phyloP scores from a whole-genome alignment of 1,284 basidiomycete genomes.

The Psilocybe mexicana region DNA sequence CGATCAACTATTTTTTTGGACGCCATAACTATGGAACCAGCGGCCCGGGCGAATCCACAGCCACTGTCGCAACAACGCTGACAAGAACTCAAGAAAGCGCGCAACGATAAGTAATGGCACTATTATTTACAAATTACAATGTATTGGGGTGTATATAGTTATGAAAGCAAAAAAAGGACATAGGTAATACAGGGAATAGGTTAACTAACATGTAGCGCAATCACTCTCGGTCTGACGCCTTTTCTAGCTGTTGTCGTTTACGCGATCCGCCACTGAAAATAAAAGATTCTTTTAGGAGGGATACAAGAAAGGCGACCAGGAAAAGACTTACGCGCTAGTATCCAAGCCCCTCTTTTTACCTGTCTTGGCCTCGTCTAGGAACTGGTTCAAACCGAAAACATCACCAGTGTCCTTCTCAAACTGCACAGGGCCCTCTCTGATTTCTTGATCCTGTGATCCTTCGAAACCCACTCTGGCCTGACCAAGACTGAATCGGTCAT shows the following conservation, averaged over 20 bases:
- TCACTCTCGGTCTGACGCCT: slow-evolving; percentile 58
- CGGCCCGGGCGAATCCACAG: not conserved
- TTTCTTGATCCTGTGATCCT: slow-evolving; percentile 81
- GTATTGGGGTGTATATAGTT: slow-evolving; percentile 5
- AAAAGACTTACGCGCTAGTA: slow-evolving; percentile 58
- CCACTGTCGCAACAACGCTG: not conserved
- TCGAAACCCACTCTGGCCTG: slow-evolving; percentile 86
- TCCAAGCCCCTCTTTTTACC: slow-evolving; percentile 91
- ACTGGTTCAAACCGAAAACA: slow-evolving; percentile 98
- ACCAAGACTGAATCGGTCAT: slow-evolving; percentile 95
- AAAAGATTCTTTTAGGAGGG: slow-evolving; percentile 15
- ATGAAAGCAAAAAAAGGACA: not conserved
- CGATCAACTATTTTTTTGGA: slow-evolving; percentile 6
- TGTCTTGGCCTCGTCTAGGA: slow-evolving; percentile 95
- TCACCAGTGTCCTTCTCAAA: slow-evolving; percentile 98
- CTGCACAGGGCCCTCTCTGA: slow-evolving; percentile 93
- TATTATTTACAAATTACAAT: slow-evolving; percentile 10
- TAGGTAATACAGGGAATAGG: slow-evolving; percentile 7
- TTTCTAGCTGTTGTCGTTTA: slow-evolving; percentile 74
- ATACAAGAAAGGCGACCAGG: not conserved
- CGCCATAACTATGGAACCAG: not conserved
- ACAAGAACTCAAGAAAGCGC: not conserved
- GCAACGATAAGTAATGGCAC: no score
- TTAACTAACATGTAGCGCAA: slow-evolving; percentile 9
- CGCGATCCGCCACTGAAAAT: slow-evolving; percentile 55